Base-by-base conservation (phyloP, 257 asterid species). In the Petunia secreta region DNA sequence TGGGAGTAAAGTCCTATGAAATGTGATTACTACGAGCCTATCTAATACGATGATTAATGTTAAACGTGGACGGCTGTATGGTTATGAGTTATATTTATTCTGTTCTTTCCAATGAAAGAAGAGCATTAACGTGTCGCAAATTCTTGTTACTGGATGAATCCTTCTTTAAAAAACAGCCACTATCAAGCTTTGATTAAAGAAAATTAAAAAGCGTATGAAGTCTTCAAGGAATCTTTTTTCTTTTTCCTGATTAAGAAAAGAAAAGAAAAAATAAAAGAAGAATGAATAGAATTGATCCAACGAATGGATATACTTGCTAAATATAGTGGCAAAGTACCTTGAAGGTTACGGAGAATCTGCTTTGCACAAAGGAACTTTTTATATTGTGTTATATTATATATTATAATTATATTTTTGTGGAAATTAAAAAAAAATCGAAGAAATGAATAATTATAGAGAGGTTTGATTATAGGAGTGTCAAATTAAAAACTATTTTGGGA, bases 191-290 rank as follows among this genome's bases (percentile, higher is more conserved):
- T 40, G 14, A 25, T 40, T 40, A 9, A 40, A 58, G 43, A 44
- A 69, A 16, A 16, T 44, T 68, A 2, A 25, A 60, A n/a, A 68
- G 60, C 13, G 4, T 4, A 54, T 13, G 25, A 40, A 40, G 3
- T 44, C 43, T 68, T 44, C 76, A 68, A 68, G 57, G 76, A 16
- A 44, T 44, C 60, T 71, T 71, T 59, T 48, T 16, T 48, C 25
- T 69, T 69, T 67, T 69, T 69, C 77, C n/a, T 69, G 11, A 46
- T 69, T 16, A 46, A 69, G 58, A 69, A 46, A 69, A 46, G 2
- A 2, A 46, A 69, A 4, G 8, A 59, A 2, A 5, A 14, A 55
- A 50, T 9, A 50, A 50, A 50, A 50, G 13, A 50, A 50, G 7
- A 50, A 14, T n/a, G n/a, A 55, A 55, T 6, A 55, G 65, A 59